Percentiles rank a stretch among this genome's conserved stretches.
Conservation (phyloP, 352 stramenopile species). For the Globisporangium camurandrum region DNA sequence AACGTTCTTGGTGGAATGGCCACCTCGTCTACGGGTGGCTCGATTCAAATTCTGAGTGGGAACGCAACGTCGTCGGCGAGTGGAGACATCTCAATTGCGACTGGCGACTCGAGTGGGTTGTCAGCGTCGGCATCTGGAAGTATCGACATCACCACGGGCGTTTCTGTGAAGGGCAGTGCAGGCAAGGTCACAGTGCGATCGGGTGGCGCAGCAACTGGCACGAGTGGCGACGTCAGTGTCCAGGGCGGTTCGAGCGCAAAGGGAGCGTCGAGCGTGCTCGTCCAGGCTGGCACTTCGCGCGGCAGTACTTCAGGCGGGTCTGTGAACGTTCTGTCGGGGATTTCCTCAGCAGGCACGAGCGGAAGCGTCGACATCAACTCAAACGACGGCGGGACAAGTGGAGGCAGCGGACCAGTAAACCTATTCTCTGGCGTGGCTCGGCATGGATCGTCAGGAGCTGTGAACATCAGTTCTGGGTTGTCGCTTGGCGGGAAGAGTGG, state of each 20-base stretch:
- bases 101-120: constrained; percentile 36
- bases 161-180: constrained; percentile 30
- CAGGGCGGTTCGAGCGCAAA: constrained; percentile 35
- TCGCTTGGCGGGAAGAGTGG: constrained; percentile 44
- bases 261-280: constrained; percentile 32
- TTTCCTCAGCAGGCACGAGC: constrained; percentile 37
- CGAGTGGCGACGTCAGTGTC: constrained; percentile 48
- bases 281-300: constrained; percentile 43
- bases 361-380: constrained; percentile 57
- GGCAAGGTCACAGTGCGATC: constrained; percentile 32
- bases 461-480: constrained; percentile 64
- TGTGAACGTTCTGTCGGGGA: constrained; percentile 33
- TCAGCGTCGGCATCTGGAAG: constrained; percentile 30
- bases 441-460: constrained; percentile 42
- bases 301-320: constrained; percentile 34
- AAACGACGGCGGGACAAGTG: constrained; percentile 34
- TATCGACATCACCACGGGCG: constrained; percentile 36
- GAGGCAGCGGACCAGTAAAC: constrained; percentile 43
- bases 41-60: constrained; percentile 35
- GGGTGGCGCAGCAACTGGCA: constrained; percentile 32
- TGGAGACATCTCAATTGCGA: constrained; percentile 46
- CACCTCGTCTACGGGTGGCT: constrained; percentile 44
- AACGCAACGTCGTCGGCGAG: constrained; percentile 54
- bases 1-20: constrained; percentile 36
- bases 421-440: constrained; percentile 39